Base-by-base conservation (phyloP, 768 basidiomycete species). In the Lactifluus rugatus region DNA sequence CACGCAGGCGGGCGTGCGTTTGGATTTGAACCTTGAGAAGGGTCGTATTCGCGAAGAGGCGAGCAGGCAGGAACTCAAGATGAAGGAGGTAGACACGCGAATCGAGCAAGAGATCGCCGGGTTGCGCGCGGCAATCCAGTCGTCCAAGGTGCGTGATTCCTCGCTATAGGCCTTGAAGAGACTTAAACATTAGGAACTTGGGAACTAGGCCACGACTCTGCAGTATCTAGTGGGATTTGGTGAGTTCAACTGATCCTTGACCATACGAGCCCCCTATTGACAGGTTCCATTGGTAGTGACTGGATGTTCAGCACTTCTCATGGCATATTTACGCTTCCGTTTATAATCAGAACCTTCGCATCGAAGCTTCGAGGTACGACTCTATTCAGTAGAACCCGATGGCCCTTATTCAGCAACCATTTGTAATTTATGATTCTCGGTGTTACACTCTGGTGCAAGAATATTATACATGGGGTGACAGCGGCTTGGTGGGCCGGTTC, bases 1-100 rank as follows among this genome's bases (percentile, higher is more conserved):
- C 23, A 96, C 93, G 9, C 93, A 96, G 70, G 88, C 87, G 11
- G 93, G 93, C 17, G 96, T 99, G 3, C 76, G 95, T 52, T 73
- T 99, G 16, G 96, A 99, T 70, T 72, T 99, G 57, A 99, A 99
- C 72, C 73, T 98, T 25, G 95, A 99, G 76, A 98, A 98, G 71
- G 93, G 93, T 1, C 79, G 95, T 47, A 90, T 97, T 76, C 76
- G 95, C 52, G 94, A 98, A 68, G 94, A 98, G 75, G 85, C 84
- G 63, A 86, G 83, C 64, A 83, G 84, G 41, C 91, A 97, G 66
- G 93, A 96, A 67, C 75, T 94, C 52, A 97, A 97, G 81, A 89
- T 98, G 68, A 93, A 92, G 70, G 95, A 99, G 70, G 93, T 97
- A 17, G 95, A 98, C 66, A 97, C 95, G 3, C 75, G 90, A 68